Percentiles rank a stretch among this genome's conserved stretches.
Evolutionary conservation across 768 basidiomycete species (phyloP).

Genomic region (Trametes meyenii): DNA sequence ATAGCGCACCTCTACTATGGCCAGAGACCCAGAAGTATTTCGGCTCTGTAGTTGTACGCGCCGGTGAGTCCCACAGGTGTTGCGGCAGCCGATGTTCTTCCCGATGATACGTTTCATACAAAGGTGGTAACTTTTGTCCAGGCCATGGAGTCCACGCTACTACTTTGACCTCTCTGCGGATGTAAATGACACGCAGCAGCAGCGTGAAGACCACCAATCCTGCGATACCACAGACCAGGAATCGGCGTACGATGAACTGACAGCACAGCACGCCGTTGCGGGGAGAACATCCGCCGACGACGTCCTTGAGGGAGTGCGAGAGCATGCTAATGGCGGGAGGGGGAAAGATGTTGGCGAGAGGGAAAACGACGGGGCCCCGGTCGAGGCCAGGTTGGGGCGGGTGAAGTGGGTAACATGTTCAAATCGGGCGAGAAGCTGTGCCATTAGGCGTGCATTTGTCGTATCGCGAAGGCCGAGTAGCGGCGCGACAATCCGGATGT

Average conservation of each 20-base stretch:
- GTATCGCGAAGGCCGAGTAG: no score
- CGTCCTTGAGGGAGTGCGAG: conserved; percentile 4
- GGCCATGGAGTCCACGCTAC: conserved; percentile 3
- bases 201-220: conserved; percentile 12
- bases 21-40: conserved; percentile 27
- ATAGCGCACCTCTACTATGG: conserved; percentile 22
- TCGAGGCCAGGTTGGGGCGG: background rate
- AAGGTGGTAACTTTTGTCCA: conserved; percentile 26
- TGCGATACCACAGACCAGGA: conserved; percentile 11
- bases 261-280: conserved; percentile 7
- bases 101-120: conserved; percentile 32
- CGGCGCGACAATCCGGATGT: no score
- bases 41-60: conserved; percentile 17
- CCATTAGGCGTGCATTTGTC: no score
- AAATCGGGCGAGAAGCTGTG: background rate
- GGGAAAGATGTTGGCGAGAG: background rate
- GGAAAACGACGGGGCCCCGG: background rate
- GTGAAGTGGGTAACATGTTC: background rate
- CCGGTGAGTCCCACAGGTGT: conserved; percentile 26
- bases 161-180: background rate
- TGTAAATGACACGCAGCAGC: conserved; percentile 11
- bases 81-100: conserved; percentile 35
- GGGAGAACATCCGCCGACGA: background rate
- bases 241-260: conserved; percentile 11
- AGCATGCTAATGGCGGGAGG: conserved; percentile 3